Base-by-base conservation (phyloP, 805 yeast genomes). In the Ogataea haglerorum region DNA sequence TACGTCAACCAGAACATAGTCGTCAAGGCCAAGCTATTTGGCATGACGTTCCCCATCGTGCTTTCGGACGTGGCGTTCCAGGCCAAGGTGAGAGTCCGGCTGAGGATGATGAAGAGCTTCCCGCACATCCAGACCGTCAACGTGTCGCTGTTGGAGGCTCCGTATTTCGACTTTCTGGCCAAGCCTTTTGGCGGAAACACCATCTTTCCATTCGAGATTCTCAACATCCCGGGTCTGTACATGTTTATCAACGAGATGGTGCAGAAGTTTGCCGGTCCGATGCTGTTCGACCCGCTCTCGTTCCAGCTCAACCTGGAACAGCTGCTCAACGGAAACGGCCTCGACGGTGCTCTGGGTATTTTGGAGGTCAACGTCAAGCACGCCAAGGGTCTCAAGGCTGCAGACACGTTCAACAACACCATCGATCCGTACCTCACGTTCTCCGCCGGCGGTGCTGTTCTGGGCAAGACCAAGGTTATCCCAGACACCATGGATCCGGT, bases 61-160 rank as follows among this genome's bases (percentile, higher is more conserved):
- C 84, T 93, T 12, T 82, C 89, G 34, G 83, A 86, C 52, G 77
- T 87, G 60, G 75, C 96, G 0, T 85, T 91, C 60, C 74, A 69
- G 44, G 88, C 85, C 10, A 69, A 77, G 46, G 75, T 82, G 34
- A 77, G 98, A 63, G 78, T 93, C 38, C 74, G 97, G 57, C 63
- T 95, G 59, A 85, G 89, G 71, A 81, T 93, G 82, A 91, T 87
- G 84, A 63, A 88, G 3, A 73, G 86, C 8, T 89, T 85, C 64
- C 99, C 99, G 3, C 98, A 93, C 65, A 72, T 93, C 46, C 95
- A 93, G 61, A 90, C 96, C 1, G 81, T 89, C 16, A 90, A 85
- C 57, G 77, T 93, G 22, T 82, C 95, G 13, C 67, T 95, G 50
- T 69, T 89, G 64, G 91, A 87, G 44, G 82, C 93, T 26, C 97